Base-by-base conservation (phyloP, 208 protist species). In the Crithidia mellificae region DNA sequence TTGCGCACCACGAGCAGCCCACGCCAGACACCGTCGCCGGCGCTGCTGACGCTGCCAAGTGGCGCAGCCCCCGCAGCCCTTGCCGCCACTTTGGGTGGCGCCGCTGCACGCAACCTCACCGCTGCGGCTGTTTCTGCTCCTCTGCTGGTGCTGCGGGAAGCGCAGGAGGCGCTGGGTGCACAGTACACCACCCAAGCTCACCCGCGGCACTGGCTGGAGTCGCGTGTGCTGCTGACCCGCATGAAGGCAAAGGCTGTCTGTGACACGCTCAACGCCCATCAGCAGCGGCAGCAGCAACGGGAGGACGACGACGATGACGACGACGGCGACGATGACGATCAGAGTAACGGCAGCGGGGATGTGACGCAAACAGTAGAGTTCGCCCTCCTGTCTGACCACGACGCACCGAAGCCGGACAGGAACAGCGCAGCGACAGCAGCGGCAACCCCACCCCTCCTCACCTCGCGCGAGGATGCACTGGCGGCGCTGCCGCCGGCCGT, bases 131-230 rank as follows among this genome's bases (percentile, higher is more conserved):
- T 11, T 61, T 15, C 46, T 17, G n/a, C 17, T 22, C 9, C 46
- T 15, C 22, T 51, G 46, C 19, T 39, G 36, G 61, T 78, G 34
- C 64, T 92, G 22, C 30, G 62, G 15, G 50, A 85, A 30, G 77
- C 73, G 29, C 67, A 88, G 66, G 71, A 77, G 20, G 68, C 29
- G 2, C 57, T 91, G 15, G 53, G 68, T 2, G 29, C 74, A 34
- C 81, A 83, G 63, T 94, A 94, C 78, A 80, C 85, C 62, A 67
- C 67, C 25, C 30, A 64, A 12, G 82, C 71, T 3, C 85, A 94
- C 63, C 82, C 89, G 34, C 81, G 68, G 7, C 56, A 59, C 44
- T 77, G 83, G 29, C 52, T 89, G 14, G 73, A 81, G 19, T 88
- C 81, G 50, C 84, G 77, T 50, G 74, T 92, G 32, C 58, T 87